phyloP scores from a whole-genome alignment of 768 basidiomycete genomes.

The Boletus edulis region DNA sequence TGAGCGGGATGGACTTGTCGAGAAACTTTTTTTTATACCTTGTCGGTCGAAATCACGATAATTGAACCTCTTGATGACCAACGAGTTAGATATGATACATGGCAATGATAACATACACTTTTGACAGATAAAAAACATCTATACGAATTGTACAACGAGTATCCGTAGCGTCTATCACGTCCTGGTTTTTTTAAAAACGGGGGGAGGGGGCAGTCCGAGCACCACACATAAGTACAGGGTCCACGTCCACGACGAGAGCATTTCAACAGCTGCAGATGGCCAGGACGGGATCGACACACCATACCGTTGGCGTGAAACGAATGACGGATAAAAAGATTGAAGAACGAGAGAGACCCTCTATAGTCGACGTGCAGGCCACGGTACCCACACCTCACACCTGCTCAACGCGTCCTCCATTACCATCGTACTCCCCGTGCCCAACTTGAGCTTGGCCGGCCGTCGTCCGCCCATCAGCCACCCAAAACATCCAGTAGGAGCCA shows the following conservation, averaged over 20 bases:
- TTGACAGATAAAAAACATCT: not conserved
- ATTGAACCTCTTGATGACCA: too few species aligned
- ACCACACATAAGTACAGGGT: not conserved
- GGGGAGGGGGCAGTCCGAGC: not conserved
- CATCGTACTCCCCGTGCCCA: not conserved
- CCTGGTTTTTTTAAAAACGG: too few species aligned
- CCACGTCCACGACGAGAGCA: not conserved
- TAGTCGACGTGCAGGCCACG: conserved; percentile 1
- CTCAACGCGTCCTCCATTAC: conserved; percentile 16
- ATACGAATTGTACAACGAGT: too few species aligned
- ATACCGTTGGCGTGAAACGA: not conserved
- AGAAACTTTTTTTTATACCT: not conserved
- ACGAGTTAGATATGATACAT: not conserved
- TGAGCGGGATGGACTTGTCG: not conserved
- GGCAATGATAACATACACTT: not conserved
- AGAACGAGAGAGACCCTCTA: not conserved
- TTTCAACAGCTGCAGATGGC: not conserved
- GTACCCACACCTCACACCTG: conserved; percentile 15
- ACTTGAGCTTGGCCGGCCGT: conserved; percentile 8
- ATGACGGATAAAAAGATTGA: not conserved
- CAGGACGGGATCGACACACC: too few species aligned
- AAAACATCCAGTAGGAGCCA: conserved; percentile 19
- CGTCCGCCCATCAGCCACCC: conserved; percentile 11
- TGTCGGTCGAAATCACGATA: too few species aligned
- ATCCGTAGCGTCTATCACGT: not conserved